phyloP scores from a whole-genome alignment of 202 grass and related monocot species.

The Thinopyrum obtusiflorum region DNA sequence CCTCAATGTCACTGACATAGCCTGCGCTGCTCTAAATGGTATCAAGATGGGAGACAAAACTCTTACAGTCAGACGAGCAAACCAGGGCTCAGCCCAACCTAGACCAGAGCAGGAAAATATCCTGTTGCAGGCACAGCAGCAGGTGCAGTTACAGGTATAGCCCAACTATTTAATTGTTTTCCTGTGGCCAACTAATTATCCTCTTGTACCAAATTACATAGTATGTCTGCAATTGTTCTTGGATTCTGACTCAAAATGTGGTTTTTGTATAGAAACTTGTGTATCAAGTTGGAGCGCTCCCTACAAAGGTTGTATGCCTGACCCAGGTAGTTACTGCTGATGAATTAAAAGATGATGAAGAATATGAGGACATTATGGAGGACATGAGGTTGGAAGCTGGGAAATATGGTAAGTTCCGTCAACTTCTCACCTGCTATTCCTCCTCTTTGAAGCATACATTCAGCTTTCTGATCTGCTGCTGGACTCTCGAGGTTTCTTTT shows the following conservation, averaged over 20 bases:
- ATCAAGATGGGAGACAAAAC: slow-evolving; percentile 99
- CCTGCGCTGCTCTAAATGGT: slow-evolving; percentile 92
- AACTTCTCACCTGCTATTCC: not conserved
- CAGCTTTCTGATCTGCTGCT: not conserved
- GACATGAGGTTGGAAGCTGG: slow-evolving; percentile 94
- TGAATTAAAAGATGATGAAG: slow-evolving; percentile 91
- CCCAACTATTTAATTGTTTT: not conserved
- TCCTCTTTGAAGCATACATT: slow-evolving; percentile 12
- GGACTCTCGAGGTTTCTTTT: not conserved
- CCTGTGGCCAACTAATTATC: not conserved
- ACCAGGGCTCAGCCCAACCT: slow-evolving; percentile 76
- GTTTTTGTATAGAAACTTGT: slow-evolving; percentile 75
- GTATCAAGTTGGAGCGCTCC: slow-evolving; percentile 84
- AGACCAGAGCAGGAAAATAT: slow-evolving; percentile 95
- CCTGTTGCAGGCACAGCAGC: slow-evolving; percentile 92
- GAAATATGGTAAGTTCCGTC: slow-evolving; percentile 68
- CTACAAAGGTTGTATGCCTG: slow-evolving; percentile 86
- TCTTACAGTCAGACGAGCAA: slow-evolving; percentile 88
- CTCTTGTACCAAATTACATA: not conserved
- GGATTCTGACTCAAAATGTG: not conserved
- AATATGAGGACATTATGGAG: slow-evolving; percentile 95
- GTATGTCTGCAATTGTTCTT: not conserved
- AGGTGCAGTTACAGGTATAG: slow-evolving; percentile 89
- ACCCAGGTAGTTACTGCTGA: slow-evolving; percentile 78
- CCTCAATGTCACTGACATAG: slow-evolving; percentile 86